Evolutionary conservation across 208 protist species (phyloP).

Genomic region (Phytomonas sp.): DNA sequence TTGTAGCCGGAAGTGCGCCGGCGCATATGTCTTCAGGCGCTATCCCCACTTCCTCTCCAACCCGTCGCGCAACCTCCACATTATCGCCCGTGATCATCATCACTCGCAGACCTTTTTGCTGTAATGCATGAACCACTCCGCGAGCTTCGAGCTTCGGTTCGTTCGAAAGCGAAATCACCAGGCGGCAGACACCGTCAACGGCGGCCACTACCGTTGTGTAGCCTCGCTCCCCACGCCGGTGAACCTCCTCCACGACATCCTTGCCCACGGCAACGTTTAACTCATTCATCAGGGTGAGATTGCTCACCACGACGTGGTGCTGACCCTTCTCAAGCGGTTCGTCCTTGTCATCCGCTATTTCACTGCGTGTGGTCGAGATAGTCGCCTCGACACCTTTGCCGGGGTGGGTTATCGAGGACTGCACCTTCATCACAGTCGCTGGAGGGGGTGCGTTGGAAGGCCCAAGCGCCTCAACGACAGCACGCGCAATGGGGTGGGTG

Average conservation of each 20-base stretch:
- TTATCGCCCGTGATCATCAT: constrained; percentile 86
- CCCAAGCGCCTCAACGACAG: constrained; percentile 33
- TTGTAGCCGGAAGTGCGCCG: constrained; percentile 74
- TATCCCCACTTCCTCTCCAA: constrained; percentile 78
- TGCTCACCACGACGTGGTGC: constrained; percentile 66
- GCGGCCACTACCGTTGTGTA: constrained; percentile 74
- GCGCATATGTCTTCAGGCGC: constrained; percentile 45
- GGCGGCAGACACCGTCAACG: constrained; percentile 37
- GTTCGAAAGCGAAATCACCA: constrained; percentile 76
- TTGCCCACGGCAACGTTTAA: constrained; percentile 21
- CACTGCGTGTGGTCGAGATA: constrained; percentile 13
- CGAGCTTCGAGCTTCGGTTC: constrained; percentile 78
- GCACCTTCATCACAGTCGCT: constrained; percentile 19
- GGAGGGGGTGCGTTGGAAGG: background rate
- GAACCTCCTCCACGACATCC: constrained; percentile 18
- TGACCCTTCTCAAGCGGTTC: background rate
- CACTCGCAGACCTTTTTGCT: constrained; percentile 29
- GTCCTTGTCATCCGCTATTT: background rate
- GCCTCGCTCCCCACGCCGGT: constrained; percentile 24
- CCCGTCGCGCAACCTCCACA: constrained; percentile 32
- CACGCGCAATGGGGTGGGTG: constrained; percentile 86
- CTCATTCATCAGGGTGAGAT: constrained; percentile 40
- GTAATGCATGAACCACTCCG: constrained; percentile 58
- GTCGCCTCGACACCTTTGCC: constrained; percentile 46
- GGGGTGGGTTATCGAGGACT: constrained; percentile 29